Conservation (phyloP, 306 rosid species). For the Acacia confusa region DNA sequence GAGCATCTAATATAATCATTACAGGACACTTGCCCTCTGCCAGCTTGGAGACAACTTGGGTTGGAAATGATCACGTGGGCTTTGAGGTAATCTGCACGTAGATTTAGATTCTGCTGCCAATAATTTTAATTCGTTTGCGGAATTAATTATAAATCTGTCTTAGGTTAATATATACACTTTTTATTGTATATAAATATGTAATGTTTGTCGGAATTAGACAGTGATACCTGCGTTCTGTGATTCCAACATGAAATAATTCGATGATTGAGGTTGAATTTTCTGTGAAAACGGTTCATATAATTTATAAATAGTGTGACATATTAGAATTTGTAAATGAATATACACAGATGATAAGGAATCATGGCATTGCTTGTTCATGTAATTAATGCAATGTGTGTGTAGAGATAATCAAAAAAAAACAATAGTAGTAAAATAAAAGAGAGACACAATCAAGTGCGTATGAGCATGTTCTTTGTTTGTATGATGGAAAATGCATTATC, state of each 20-base stretch:
- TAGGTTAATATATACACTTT: not conserved
- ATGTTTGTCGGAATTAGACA: not conserved
- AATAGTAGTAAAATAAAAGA: not conserved
- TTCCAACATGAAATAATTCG: not conserved
- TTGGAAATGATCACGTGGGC: not conserved
- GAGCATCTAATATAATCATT: not conserved
- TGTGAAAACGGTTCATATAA: not conserved
- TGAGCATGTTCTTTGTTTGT: not conserved
- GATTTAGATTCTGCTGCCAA: not conserved
- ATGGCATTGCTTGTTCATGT: not conserved
- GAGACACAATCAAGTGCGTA: not conserved
- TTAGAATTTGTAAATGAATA: too few relatives aligned
- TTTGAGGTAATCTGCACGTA: not conserved
- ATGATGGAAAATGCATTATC: not conserved
- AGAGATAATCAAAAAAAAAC: too few relatives aligned
- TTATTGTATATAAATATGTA: too few relatives aligned
- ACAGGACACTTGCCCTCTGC: not conserved
- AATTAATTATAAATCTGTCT: not conserved
- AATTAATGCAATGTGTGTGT: not conserved
- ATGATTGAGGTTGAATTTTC: not conserved
- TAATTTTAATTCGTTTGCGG: not conserved
- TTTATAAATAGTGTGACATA: not conserved
- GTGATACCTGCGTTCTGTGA: not conserved
- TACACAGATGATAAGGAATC: too few relatives aligned
- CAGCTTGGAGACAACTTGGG: not conserved